phyloP scores from a whole-genome alignment of 257 asterid species.

The Ligustrum vulgare region DNA sequence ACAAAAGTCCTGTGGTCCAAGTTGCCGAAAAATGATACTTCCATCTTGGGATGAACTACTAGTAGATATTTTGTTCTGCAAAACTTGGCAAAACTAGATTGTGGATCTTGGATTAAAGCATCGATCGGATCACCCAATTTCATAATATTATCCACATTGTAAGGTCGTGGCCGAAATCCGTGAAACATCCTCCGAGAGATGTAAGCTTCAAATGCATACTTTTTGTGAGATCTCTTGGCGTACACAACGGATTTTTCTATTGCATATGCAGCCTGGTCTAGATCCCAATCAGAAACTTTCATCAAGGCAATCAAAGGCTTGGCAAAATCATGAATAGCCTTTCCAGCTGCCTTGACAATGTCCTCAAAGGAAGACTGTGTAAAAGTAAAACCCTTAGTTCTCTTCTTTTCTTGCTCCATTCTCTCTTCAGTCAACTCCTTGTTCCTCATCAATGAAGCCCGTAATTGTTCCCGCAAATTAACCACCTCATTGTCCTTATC shows the following conservation, averaged over 20 bases:
- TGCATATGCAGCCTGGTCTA: conserved; percentile 61
- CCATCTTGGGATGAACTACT: conserved; percentile 69
- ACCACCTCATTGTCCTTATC: conserved; percentile 37
- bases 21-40: conserved; percentile 72
- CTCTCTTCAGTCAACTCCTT: conserved; percentile 47
- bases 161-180: conserved; percentile 41
- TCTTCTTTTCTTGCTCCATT: conserved; percentile 39
- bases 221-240: conserved; percentile 70
- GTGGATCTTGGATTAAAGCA: conserved; percentile 58
- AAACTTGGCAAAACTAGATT: conserved; percentile 64
- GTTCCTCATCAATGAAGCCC: conserved; percentile 44
- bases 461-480: conserved; percentile 38
- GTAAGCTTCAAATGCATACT: conserved; percentile 78
- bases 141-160: conserved; percentile 35
- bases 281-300: conserved; percentile 80
- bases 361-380: conserved; percentile 44
- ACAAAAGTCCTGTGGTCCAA: conserved; percentile 68
- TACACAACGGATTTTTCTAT: conserved; percentile 54
- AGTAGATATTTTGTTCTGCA: conserved; percentile 68
- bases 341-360: conserved; percentile 51
- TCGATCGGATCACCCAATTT: conserved; percentile 57
- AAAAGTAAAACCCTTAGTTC: conserved; percentile 32
- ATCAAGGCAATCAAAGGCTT: conserved; percentile 75
- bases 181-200: conserved; percentile 65
- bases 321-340: conserved; percentile 71